Evolutionary conservation across 495 filamentous ascomycete genomes (phyloP), one percentile per base, ranked within the genome.

Genomic region (Aspergillus ostianus): DNA sequence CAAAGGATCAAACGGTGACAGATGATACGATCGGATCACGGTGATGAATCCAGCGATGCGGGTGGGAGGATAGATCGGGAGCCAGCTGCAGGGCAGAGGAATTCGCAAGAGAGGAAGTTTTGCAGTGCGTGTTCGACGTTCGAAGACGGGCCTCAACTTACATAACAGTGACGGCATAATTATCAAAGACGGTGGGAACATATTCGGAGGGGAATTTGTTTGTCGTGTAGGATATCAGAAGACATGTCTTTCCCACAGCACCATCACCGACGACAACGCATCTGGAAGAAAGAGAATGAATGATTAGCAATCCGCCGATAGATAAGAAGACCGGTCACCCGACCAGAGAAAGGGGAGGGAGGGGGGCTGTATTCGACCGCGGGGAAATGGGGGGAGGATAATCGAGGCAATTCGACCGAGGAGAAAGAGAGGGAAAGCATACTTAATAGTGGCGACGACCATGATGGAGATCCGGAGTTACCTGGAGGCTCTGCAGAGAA

Each of bases 161-260:
- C 93, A 97, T 97, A 56, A 97, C 93, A 48, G 94, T 98, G 70
- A 98, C 94, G 18, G 94, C 94, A 87, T 98, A 98, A 78, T 98
- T 98, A 74, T 98, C 94, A 74, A 98, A 98, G 32, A 98, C 94
- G 20, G 94, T 98, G 21, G 94, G 94, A 20, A 98, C 94, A 71
- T 98, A 98, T 92, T 98, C 94, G 62, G 92, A 97, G 10, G 94
- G 94, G 78, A 98, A 98, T 67, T 98, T 98, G 83, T 98, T 98
- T 63, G 94, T 98, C 47, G 94, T 98, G 79, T 98, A 98, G 67
- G 91, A 95, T 79, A 98, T 98, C 70, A 98, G 85, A 55, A 98
- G 86, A 77, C 94, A 98, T 49, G 94, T 98, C 83, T 98, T 98
- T 67, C 94, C 94, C 59, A 98, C 94, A 58, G 94, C 94, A 92